phyloP scores from a whole-genome alignment of 192 early-diverging fungal species.

The Paraglomus occultum region DNA sequence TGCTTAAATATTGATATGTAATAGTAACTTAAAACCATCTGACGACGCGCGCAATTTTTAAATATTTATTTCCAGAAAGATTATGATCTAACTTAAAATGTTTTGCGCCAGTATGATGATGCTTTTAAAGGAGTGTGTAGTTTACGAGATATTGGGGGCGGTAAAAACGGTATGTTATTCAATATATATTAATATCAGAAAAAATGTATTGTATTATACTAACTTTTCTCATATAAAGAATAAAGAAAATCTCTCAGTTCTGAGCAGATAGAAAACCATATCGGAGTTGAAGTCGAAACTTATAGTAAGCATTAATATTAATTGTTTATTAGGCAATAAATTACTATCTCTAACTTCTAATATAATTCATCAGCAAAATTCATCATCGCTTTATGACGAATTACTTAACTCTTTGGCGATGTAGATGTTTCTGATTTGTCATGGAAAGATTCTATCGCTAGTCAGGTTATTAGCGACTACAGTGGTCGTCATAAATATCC shows the following conservation, averaged over 20 bases:
- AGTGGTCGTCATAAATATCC: too few relatives aligned
- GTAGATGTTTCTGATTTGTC: conserved; percentile 2
- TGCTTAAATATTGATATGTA: too few relatives aligned
- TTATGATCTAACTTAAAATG: conserved; percentile 1
- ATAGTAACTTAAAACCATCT: conserved; percentile 1
- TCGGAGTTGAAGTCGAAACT: too few relatives aligned
- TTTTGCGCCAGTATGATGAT: conserved; percentile 15
- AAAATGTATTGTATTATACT: conserved; percentile 4
- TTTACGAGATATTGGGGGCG: conserved; percentile 17
- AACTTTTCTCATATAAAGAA: conserved; percentile 11
- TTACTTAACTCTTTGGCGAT: conserved; percentile 5
- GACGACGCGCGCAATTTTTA: conserved; percentile 7
- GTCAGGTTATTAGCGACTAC: conserved; percentile 2
- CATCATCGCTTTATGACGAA: conserved; percentile 4
- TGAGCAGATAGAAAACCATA: conserved; percentile 9
- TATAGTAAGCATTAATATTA: conserved; percentile 15
- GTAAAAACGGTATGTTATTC: conserved; percentile 14
- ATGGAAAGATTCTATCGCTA: conserved; percentile 13
- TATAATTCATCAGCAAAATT: conserved; percentile 4
- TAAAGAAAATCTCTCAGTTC: conserved; percentile 11
- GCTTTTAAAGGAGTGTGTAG: conserved; percentile 13
- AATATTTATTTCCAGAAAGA: conserved; percentile 13
- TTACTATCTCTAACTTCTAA: conserved; percentile 3
- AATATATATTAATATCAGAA: background rate
- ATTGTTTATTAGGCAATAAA: background rate